Evolutionary conservation across 163 green algal genomes (phyloP), one percentile per base, ranked within the genome.

Genomic region (Scenedesmus sp.): DNA sequence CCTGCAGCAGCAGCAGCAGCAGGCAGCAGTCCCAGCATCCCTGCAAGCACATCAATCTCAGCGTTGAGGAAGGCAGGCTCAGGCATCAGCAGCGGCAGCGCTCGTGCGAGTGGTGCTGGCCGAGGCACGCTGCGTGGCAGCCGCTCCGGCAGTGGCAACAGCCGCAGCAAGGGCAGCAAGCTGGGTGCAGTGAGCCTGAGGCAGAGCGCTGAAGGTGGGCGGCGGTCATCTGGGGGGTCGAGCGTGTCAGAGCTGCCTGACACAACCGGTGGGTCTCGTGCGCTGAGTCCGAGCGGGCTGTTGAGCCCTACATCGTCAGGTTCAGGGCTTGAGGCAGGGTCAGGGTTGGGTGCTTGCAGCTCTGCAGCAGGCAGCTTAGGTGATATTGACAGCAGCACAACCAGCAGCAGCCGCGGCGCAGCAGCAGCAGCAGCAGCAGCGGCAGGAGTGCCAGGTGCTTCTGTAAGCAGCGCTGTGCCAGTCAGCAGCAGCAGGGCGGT

Each of bases 121-220:
- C 30, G 85, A 7, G 40, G 65, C 37, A 20, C 15, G 56, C 37
- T 42, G 43, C 78, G 85, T 4, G 33, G 51, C 59, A 35, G 65
- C 20, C 30, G 85, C 78, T 22, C 78, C 20, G 42, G 85, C 68
- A 84, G 85, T 18, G 24, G 85, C 70, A 73, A 35, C 22, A 33
- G 70, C 72, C 42, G 44, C 26, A 35, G 3, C 51, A 40, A 49
- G 7, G 30, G 70, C n/a, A 42, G 70, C 18, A 83, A 73, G 85
- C 72, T 90, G 33, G 85, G 70, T 12, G 85, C 72, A 9, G 85
- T 90, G 6, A 90, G 85, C 85, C 46, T 89, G 85, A 35, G 68
- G n/a, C 37, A 89, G 3, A 89, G 85, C 22, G 68, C 65, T 18
- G 85, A 83, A 20, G 68, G 68, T 24, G 42, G 65, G 5, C 33